Evolutionary conservation across 805 yeast genomes (phyloP), one percentile per base, ranked within the genome.

Genomic region (Cephaloascus fragrans): DNA sequence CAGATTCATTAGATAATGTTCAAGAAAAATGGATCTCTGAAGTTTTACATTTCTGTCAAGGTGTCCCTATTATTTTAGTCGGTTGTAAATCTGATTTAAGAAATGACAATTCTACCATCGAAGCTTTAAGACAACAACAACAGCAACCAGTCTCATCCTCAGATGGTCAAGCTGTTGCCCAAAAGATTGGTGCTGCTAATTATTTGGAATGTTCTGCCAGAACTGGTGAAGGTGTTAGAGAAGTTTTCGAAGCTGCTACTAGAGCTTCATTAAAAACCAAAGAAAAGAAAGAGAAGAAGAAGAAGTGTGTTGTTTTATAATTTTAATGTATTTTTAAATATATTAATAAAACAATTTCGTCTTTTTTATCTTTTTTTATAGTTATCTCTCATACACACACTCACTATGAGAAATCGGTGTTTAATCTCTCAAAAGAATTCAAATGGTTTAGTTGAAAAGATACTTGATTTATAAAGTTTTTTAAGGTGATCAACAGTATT

Each of bases 191-290:
- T 52, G 95, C 96, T 44, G 65, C 79, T 47, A 77, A 80, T 59
- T 87, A 87, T 62, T 73, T 84, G 55, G 96, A 87, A 69, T 87
- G 96, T 72, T 86, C 95, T 38, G 96, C 96, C 29, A 83, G 82
- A 67, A 79, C 86, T 49, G 88, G 88, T 55, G 82, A 80, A 61
- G 95, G 95, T 65, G 96, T 87, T 43, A 80, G 86, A 61, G 95
- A 86, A 61, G 96, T 88, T 42, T 87, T 87, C 57, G 94, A 85
- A 67, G 79, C 84, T 49, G 96, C 96, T 26, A 86, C 96, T 18
- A 76, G 95, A 61, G 95, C 95, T 41, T 85, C 95, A 16, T 74
- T 87, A 52, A 75, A 73, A 69, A 76, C 79, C 41, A 76, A 80
- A 61, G 75, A 69, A 53, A 59, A 64, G 62, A 67, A 61, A 55